Conservation (phyloP, 768 basidiomycete genomes). For the Tephrocybe sp. region DNA sequence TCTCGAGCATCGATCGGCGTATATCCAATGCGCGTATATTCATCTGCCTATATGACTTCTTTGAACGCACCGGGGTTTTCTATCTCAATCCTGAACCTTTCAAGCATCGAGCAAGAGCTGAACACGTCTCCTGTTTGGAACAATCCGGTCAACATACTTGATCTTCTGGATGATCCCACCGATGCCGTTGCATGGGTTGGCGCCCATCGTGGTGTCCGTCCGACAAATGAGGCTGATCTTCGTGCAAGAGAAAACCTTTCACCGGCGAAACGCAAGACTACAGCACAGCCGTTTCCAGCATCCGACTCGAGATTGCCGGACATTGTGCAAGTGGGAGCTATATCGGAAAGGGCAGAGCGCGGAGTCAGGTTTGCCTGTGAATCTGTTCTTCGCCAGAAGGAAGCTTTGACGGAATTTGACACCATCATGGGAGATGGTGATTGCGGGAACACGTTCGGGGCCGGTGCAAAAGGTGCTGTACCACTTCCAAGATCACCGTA, state of each 20-base stretch:
- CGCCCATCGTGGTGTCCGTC: conserved; percentile 18
- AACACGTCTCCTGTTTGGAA: conserved; percentile 2
- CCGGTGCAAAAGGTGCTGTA: conserved; percentile 37
- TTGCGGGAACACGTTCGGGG: conserved; percentile 55
- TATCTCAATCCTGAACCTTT: conserved; percentile 47
- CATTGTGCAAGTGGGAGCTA: background rate
- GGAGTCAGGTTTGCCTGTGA: conserved; percentile 38
- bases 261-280: no score
- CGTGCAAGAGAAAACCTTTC: no score
- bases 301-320: background rate
- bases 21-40: conserved; percentile 40
- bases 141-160: conserved; percentile 20
- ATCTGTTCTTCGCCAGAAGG: conserved; percentile 42
- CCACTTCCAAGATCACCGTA: no score
- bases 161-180: conserved; percentile 41
- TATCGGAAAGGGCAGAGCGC: conserved; percentile 17
- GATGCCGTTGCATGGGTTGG: conserved; percentile 42
- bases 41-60: conserved; percentile 55
- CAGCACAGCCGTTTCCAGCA: background rate
- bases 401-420: conserved; percentile 56
- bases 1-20: conserved; percentile 27
- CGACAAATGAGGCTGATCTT: no score
- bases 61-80: conserved; percentile 62
- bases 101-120: conserved; percentile 24
- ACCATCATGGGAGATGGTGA: conserved; percentile 64